Base-by-base conservation (phyloP, 306 rosid genomes). In the Carpinus viminea region DNA sequence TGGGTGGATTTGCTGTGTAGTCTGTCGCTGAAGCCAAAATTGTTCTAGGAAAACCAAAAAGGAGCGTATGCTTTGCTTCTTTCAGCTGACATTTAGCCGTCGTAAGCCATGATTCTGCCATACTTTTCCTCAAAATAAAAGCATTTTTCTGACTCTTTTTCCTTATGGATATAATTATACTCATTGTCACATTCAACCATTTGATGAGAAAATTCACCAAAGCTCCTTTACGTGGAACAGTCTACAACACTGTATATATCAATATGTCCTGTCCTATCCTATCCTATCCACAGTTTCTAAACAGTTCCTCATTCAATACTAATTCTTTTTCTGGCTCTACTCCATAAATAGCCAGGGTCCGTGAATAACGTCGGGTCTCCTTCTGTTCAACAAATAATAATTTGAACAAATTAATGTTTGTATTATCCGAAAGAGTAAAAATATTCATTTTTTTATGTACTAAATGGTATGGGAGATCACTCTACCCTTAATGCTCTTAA, bases 21-120 rank as follows among this genome's bases (percentile, higher is more conserved):
- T 34, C 7, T 41, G 47, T 41, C 16, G 3, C 26, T n/a, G 72
- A 38, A 68, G 72, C 51, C 72, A 68, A 68, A 66, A 68, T 68
- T 68, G 1, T 38, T 68, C 50, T 68, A 28, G 72, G 72, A 41
- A 68, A 38, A 68, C 72, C 72, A 9, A 68, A 68, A 68, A 9
- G 52, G 52, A 68, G 41, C 72, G 51, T 41, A 68, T 18, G 72
- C 31, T 41, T 68, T 41, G 72, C 72, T n/a, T 41, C 72, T 68
- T 38, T 66, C 48, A 13, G 8, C 28, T 66, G 72, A 66, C 72
- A 38, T 66, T 66, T 20, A 68, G 15, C 51, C 72, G 26, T 68
- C 72, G 17, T 41, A 18, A 68, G 51, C 38, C 72, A 68, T 68
- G 8, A 68, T 68, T 68, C 20, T 41, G 51, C 28, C 50, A 38